Evolutionary conservation across 768 basidiomycete species (phyloP), one percentile per base, ranked within the genome.

Genomic region (Pulveroboletus sp.): DNA sequence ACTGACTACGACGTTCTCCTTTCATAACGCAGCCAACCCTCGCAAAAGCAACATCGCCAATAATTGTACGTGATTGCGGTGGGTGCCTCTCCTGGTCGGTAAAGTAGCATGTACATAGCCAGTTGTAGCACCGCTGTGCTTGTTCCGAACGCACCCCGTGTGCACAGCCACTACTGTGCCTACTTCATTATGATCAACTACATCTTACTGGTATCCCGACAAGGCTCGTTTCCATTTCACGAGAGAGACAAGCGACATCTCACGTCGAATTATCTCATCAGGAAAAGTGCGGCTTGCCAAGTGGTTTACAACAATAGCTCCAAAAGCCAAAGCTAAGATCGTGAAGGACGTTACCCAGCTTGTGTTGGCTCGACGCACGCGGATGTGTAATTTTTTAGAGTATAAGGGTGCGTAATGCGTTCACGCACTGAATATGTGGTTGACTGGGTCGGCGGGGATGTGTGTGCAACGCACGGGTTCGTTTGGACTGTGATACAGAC

Each of bases 321-420:
- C 84, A 18, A 91, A 93, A 69, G 73, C 74, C 32, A 94, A 92
- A 69, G 77, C 79, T 47, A 95, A 93, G 79, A 93, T 95, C 63
- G 85, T 96, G 56, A 93, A 92, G 71, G 95, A 98, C 64, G 88
- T 97, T 28, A 94, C 93, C 1, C 91, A 93, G 69, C 79, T 96
- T 32, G 93, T 97, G 28, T 75, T 95, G 39, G 89, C 85, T 45
- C 79, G 95, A 44, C 78, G 89, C 51, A 89, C 89, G 43, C 77
- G 87, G 48, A 94, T 93, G 91, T 96, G 93, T 66, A 98, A 97
- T 70, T 87, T 98, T 62, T 70, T 97, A 36, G 95, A 98, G 66
- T 96, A 96, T 75, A 96, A 94, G 74, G 94, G 94, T 86, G 51
- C 57, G 80, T 52, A 0, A 10, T 32, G 11, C 21, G 21, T 12